Percentiles rank a stretch among this genome's conserved stretches.
phyloP scores from a whole-genome alignment of 768 basidiomycete genomes.

The Tylopilus sp. region DNA sequence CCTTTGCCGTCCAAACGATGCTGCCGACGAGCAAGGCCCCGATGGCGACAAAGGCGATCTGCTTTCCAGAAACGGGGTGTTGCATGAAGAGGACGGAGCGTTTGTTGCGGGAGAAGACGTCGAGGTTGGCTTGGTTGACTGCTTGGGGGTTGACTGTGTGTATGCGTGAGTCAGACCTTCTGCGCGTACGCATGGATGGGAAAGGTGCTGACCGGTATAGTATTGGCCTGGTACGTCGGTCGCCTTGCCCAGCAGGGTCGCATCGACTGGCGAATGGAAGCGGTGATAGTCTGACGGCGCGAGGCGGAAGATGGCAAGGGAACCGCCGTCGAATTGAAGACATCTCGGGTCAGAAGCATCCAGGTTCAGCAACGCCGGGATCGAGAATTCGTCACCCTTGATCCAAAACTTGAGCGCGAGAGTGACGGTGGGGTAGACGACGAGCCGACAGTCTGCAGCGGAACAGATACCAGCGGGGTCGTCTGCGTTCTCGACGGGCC shows the following conservation, averaged over 20 bases:
- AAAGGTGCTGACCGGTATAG: slow-evolving; percentile 47
- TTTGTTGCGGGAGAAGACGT: slow-evolving; percentile 64
- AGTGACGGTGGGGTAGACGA: slow-evolving; percentile 58
- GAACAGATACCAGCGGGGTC: slow-evolving; percentile 54
- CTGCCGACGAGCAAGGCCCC: slow-evolving; percentile 82
- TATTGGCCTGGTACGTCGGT: slow-evolving; percentile 53
- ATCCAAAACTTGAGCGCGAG: slow-evolving; percentile 72
- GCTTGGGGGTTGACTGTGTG: slow-evolving; percentile 72
- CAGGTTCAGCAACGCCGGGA: slow-evolving; percentile 54
- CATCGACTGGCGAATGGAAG: slow-evolving; percentile 70
- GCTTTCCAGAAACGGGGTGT: slow-evolving; percentile 41
- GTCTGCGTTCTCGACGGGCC: slow-evolving; percentile 55
- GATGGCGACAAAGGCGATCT: slow-evolving; percentile 68
- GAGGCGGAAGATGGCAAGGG: slow-evolving; percentile 68
- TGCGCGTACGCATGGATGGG: background rate
- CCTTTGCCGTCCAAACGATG: slow-evolving; percentile 56
- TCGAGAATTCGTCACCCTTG: slow-evolving; percentile 69
- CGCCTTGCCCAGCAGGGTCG: slow-evolving; percentile 40
- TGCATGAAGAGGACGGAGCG: slow-evolving; percentile 54
- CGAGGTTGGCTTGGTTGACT: slow-evolving; percentile 60
- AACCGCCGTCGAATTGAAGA: slow-evolving; percentile 39
- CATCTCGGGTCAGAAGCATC: slow-evolving; percentile 41
- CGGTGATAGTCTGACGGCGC: slow-evolving; percentile 83
- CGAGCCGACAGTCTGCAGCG: slow-evolving; percentile 72
- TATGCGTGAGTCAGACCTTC: background rate